Conservation (phyloP, 352 stramenopile genomes). For the Pythium brassicae region DNA sequence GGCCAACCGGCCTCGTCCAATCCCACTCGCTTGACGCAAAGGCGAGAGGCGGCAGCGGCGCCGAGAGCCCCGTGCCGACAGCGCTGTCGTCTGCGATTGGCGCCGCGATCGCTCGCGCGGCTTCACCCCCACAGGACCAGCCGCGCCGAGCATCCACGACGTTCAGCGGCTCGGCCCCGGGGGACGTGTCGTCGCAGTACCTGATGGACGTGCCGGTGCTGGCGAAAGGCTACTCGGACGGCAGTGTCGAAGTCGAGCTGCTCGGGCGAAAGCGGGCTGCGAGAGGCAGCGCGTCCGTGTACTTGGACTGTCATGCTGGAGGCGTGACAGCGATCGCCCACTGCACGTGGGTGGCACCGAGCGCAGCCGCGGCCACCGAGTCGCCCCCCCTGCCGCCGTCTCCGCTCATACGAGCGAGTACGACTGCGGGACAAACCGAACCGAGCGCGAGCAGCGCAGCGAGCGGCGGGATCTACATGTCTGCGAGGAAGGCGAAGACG, state of each 20-base stretch:
- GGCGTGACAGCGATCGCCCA: slow-evolving; percentile 46
- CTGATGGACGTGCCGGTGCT: slow-evolving; percentile 62
- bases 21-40: not conserved
- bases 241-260: slow-evolving; percentile 33
- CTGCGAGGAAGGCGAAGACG: slow-evolving; percentile 12
- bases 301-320: slow-evolving; percentile 31
- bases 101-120: slow-evolving; percentile 15
- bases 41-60: not conserved
- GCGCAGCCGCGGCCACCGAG: not conserved
- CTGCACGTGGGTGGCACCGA: slow-evolving; percentile 26
- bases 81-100: slow-evolving; percentile 26
- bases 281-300: slow-evolving; percentile 8
- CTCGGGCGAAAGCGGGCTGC: slow-evolving; percentile 14
- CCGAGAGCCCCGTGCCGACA: slow-evolving; percentile 10
- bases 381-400: slow-evolving; percentile 1
- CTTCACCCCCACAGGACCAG: not conserved
- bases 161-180: not conserved
- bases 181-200: slow-evolving; percentile 19
- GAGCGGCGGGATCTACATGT: slow-evolving; percentile 13
- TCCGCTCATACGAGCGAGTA: slow-evolving; percentile 1
- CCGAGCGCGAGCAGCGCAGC: slow-evolving; percentile 1
- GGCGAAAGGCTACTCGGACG: slow-evolving; percentile 43
- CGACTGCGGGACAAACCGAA: not conserved
- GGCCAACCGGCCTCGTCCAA: not conserved
- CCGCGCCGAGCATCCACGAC: slow-evolving; percentile 1